A percentile compares a stretch with the other conserved stretches of the same genome.
These are phyloP conservation scores for Hippophae tibetana DNA, from an alignment of 306 rosid species.

Conservation along the genomic window DNA sequence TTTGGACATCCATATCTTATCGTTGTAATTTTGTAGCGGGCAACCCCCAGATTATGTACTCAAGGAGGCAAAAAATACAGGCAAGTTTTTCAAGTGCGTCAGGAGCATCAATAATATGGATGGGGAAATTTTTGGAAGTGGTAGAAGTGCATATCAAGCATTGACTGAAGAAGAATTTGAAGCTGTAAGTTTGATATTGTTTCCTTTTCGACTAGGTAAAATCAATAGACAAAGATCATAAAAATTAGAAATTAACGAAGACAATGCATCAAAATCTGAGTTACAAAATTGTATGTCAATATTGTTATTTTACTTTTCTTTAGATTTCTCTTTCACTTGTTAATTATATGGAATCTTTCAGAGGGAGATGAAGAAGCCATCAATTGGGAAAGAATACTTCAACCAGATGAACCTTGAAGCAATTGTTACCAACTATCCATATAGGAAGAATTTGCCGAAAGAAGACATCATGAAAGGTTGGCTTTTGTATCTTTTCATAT, in stretches of 20 bases:
- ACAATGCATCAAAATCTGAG: no score
- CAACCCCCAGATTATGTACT: conserved; percentile 94
- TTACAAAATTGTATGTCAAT: no score
- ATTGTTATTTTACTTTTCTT: neutral
- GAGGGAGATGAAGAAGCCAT: conserved; percentile 90
- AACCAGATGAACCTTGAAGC: conserved; percentile 81
- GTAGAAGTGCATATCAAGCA: conserved; percentile 67
- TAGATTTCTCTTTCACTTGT: no score
- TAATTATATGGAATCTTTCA: conserved; percentile 27
- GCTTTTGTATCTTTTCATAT: conserved; percentile 17
- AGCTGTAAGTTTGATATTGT: conserved; percentile 55
- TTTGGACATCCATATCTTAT: neutral
- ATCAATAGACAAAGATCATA: neutral
- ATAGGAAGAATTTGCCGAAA: conserved; percentile 71
- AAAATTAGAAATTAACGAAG: neutral
- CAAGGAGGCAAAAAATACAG: conserved; percentile 88
- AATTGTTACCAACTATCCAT: conserved; percentile 81
- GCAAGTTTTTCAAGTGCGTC: conserved; percentile 78
- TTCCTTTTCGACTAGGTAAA: conserved; percentile 1
- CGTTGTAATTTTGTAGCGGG: conserved; percentile 47
- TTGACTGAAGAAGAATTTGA: conserved; percentile 89
- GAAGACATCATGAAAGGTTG: conserved; percentile 84
- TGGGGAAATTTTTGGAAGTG: conserved; percentile 38
- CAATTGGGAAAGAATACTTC: conserved; percentile 91
- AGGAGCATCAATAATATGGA: conserved; percentile 62